Evolutionary conservation across 495 filamentous ascomycete species (phyloP).

Genomic region (Aspergillus baeticus): DNA sequence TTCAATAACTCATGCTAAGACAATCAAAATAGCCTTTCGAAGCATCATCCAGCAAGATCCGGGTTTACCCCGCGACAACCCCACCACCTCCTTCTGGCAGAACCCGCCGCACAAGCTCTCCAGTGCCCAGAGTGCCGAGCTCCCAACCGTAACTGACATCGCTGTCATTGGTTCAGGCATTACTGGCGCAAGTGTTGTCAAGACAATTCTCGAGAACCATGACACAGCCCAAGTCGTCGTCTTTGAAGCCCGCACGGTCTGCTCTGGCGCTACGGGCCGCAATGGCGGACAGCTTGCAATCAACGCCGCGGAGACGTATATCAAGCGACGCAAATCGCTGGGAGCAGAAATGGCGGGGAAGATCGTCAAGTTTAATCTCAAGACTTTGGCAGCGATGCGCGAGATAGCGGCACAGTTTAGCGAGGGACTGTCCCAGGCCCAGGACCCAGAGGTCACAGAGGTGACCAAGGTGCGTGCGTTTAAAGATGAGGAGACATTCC

Average conservation of each 20-base stretch:
- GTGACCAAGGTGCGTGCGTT: conserved; percentile 33
- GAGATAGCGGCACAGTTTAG: conserved; percentile 26
- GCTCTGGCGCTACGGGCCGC: conserved; percentile 8
- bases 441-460: conserved; percentile 26
- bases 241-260: conserved; percentile 10
- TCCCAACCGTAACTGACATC: background rate
- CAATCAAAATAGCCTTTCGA: no score
- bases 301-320: conserved; percentile 34
- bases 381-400: conserved; percentile 29
- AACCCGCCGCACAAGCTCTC: background rate
- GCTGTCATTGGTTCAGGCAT: conserved; percentile 1
- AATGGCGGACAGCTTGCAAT: conserved; percentile 22
- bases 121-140: background rate
- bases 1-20: no score
- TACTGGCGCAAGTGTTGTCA: background rate
- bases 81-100: conserved; percentile 2
- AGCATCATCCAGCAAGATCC: background rate
- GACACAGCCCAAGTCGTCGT: background rate
- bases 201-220: background rate
- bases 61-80: background rate
- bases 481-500: conserved; percentile 23
- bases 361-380: conserved; percentile 30
- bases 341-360: conserved; percentile 28
- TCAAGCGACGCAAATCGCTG: conserved; percentile 20
- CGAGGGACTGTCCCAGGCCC: background rate